Evolutionary conservation across 108 stramenopile species (phyloP).

Genomic region (Stephanodiscus triporus): DNA sequence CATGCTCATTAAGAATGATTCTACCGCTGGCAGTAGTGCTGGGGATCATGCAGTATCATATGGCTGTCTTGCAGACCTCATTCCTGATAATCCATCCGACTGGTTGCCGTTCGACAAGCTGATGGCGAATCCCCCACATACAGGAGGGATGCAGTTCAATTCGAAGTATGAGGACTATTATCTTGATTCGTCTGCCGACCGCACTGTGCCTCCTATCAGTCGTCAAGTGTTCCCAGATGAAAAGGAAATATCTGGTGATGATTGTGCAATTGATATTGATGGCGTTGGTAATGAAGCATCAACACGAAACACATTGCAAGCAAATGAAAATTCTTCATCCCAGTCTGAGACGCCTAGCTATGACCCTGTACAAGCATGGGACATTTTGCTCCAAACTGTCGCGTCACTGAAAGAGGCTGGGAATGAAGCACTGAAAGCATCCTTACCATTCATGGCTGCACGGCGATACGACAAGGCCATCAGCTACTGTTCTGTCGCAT

Average conservation of each 20-base stretch:
- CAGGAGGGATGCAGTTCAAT: conserved; percentile 52
- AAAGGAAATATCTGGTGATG: background rate
- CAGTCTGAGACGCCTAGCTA: conserved; percentile 1
- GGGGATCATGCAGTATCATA: conserved; percentile 19
- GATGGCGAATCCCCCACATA: conserved; percentile 45
- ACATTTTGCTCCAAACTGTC: conserved; percentile 55
- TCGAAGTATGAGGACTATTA: conserved; percentile 48
- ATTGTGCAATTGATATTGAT: background rate
- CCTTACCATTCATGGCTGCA: conserved; percentile 56
- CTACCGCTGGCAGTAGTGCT: background rate
- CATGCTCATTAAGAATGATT: background rate
- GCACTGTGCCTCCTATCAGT: conserved; percentile 17
- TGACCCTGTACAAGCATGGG: conserved; percentile 43
- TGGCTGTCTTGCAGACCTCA: conserved; percentile 58
- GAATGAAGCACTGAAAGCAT: conserved; percentile 63
- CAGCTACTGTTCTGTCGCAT: conserved; percentile 68
- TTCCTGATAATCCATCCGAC: conserved; percentile 73
- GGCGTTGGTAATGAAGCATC: conserved; percentile 5
- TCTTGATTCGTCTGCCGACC: conserved; percentile 22
- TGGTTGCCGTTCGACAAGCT: conserved; percentile 74
- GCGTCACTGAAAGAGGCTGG: conserved; percentile 70
- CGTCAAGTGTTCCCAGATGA: conserved; percentile 1
- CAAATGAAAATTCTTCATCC: conserved; percentile 1
- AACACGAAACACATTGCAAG: conserved; percentile 8
- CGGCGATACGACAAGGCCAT: conserved; percentile 78